Percentiles rank a stretch among this genome's conserved stretches.
Conservation (phyloP, 495 filamentous ascomycete genomes). For the Evansstolkia leycettana region DNA sequence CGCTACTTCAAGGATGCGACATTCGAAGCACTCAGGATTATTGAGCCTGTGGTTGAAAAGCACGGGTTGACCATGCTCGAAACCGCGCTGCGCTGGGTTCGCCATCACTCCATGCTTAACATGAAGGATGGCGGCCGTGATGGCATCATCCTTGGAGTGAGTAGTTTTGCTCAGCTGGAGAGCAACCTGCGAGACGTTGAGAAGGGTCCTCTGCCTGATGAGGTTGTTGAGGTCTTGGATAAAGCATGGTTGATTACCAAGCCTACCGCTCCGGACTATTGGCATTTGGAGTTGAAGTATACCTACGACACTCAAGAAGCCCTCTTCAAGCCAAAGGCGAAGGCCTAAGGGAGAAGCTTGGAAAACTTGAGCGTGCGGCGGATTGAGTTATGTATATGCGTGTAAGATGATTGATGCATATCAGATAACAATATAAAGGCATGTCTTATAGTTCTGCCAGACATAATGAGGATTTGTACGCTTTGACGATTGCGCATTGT, state of each 20-base stretch:
- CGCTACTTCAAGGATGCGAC: slow-evolving; percentile 73
- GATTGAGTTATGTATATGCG: slow-evolving; percentile 2
- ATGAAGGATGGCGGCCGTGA: slow-evolving; percentile 60
- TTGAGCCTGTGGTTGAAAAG: slow-evolving; percentile 64
- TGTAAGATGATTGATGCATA: slow-evolving; percentile 4
- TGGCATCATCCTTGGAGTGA: slow-evolving; percentile 72
- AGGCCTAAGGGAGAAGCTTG: neutral
- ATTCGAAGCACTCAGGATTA: slow-evolving; percentile 60
- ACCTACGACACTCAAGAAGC: slow-evolving; percentile 59
- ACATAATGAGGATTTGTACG: too few species aligned
- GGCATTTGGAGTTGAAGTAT: slow-evolving; percentile 68
- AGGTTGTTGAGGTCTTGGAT: slow-evolving; percentile 69
- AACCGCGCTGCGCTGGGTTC: slow-evolving; percentile 68
- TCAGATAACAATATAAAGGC: too few species aligned
- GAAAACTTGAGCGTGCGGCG: neutral
- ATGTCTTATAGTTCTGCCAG: too few species aligned
- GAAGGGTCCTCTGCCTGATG: slow-evolving; percentile 79
- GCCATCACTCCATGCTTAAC: slow-evolving; percentile 69
- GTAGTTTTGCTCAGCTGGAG: slow-evolving; percentile 60
- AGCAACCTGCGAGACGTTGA: slow-evolving; percentile 65
- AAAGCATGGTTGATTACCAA: slow-evolving; percentile 57
- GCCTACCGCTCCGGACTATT: slow-evolving; percentile 56
- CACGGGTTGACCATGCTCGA: slow-evolving; percentile 72
- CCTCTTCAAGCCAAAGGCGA: slow-evolving; percentile 39
- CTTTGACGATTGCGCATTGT: too few species aligned